phyloP scores from a whole-genome alignment of 2,329 filamentous ascomycete species.

The Penicillium sp. region DNA sequence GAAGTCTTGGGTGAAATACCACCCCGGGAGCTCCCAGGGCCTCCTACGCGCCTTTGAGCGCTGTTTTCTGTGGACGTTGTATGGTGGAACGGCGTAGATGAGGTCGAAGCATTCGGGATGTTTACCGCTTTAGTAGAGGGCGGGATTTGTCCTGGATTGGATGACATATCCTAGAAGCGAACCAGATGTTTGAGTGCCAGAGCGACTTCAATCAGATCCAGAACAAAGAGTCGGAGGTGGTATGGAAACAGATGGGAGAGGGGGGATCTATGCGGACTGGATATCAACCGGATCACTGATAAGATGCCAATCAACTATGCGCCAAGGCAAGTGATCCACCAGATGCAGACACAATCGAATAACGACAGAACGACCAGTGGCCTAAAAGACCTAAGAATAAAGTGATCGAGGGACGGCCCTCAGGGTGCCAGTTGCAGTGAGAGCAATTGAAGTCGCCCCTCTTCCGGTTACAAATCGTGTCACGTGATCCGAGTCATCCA shows the following conservation, averaged over 20 bases:
- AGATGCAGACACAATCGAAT: background rate
- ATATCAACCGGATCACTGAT: conserved; percentile 10
- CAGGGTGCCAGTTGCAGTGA: conserved; percentile 10
- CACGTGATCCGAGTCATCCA: conserved; percentile 6
- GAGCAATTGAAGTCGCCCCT: conserved; percentile 7
- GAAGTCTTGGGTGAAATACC: conserved; percentile 40
- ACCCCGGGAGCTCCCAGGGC: conserved; percentile 43
- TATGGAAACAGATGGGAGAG: background rate
- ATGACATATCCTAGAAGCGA: conserved; percentile 39
- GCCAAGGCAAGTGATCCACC: conserved; percentile 11
- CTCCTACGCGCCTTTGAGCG: conserved; percentile 43
- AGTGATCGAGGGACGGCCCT: conserved; percentile 17
- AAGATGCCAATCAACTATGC: conserved; percentile 14
- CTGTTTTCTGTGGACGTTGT: conserved; percentile 35
- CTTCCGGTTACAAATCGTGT: conserved; percentile 10
- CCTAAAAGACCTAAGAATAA: conserved; percentile 26
- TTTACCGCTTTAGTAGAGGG: conserved; percentile 43
- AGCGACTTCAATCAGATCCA: background rate
- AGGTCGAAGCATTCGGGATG: conserved; percentile 34
- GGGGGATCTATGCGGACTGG: conserved; percentile 3
- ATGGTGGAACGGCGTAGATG: conserved; percentile 36
- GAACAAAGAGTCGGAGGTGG: background rate
- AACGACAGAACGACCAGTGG: conserved; percentile 15
- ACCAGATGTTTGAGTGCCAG: background rate
- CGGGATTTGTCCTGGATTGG: conserved; percentile 37